phyloP scores from a whole-genome alignment of 2,329 filamentous ascomycete species.

The Alternaria triticina region DNA sequence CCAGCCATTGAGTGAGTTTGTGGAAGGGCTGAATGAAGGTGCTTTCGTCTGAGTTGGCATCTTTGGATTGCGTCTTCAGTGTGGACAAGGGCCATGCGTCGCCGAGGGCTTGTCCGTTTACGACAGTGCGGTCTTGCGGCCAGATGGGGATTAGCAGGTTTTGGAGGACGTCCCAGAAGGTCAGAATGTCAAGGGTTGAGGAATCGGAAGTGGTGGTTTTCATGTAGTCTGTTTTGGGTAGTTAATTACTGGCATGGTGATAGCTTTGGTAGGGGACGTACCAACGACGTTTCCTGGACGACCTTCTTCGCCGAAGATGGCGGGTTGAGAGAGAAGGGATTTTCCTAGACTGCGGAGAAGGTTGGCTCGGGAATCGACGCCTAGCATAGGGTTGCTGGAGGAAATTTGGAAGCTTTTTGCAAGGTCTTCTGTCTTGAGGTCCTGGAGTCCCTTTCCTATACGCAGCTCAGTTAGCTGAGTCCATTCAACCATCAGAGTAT shows the following conservation, averaged over 20 bases:
- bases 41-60: slow-evolving; percentile 35
- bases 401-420: slow-evolving; percentile 82
- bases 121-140: slow-evolving; percentile 81
- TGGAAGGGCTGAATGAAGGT: slow-evolving; percentile 85
- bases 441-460: slow-evolving; percentile 66
- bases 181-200: slow-evolving; percentile 70
- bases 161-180: slow-evolving; percentile 88
- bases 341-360: slow-evolving; percentile 76
- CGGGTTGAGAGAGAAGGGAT: slow-evolving; percentile 72
- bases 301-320: slow-evolving; percentile 80
- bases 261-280: slow-evolving; percentile 51
- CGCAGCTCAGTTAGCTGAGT: neutral
- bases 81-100: slow-evolving; percentile 89
- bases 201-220: slow-evolving; percentile 22
- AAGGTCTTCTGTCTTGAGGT: slow-evolving; percentile 73
- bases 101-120: slow-evolving; percentile 83
- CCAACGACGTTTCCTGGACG: slow-evolving; percentile 92
- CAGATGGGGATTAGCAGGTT: slow-evolving; percentile 84
- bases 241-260: neutral
- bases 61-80: slow-evolving; percentile 70
- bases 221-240: slow-evolving; percentile 19
- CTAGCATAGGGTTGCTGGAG: slow-evolving; percentile 74
- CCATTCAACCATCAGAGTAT: neutral
- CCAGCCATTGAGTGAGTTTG: slow-evolving; percentile 89
- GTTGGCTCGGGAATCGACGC: slow-evolving; percentile 80